Evolutionary conservation across 2,329 filamentous ascomycete genomes (phyloP).

Genomic region (Fusarium odoratissimum): DNA sequence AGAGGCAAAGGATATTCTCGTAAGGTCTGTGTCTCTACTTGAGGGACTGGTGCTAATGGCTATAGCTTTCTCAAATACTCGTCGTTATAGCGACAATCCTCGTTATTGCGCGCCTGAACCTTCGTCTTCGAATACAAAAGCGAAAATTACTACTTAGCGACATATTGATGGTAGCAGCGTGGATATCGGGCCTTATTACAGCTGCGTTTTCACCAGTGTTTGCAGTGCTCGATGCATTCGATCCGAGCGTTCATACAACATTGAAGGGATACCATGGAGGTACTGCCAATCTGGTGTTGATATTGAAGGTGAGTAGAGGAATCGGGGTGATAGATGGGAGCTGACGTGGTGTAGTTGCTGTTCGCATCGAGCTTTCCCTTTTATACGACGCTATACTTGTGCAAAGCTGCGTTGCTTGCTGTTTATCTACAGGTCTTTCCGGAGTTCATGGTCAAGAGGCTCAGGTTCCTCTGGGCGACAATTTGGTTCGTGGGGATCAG

Average conservation of each 20-base stretch:
- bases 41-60: not conserved
- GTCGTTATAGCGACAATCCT: conserved; percentile 24
- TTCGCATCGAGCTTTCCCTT: conserved; percentile 30
- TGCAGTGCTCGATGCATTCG: conserved; percentile 8
- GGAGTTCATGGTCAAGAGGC: conserved; percentile 28
- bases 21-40: accelerated
- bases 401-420: conserved; percentile 33
- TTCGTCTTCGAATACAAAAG: conserved; percentile 29
- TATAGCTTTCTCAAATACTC: conserved; percentile 15
- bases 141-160: conserved; percentile 27
- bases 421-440: conserved; percentile 30
- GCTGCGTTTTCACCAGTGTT: conserved; percentile 19
- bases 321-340: accelerated
- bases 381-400: conserved; percentile 39
- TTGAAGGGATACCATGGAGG: conserved; percentile 13
- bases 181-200: conserved; percentile 13
- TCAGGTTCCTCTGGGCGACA: conserved; percentile 17
- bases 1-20: not conserved
- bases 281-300: not conserved
- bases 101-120: conserved; percentile 29
- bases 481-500: not conserved
- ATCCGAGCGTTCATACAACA: conserved; percentile 17
- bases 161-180: conserved; percentile 32
- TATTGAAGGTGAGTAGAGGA: conserved; percentile 8
- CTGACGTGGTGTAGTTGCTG: conserved; percentile 10